phyloP scores from a whole-genome alignment of 768 basidiomycete genomes.

The Kwoniella newhampshirensis region DNA sequence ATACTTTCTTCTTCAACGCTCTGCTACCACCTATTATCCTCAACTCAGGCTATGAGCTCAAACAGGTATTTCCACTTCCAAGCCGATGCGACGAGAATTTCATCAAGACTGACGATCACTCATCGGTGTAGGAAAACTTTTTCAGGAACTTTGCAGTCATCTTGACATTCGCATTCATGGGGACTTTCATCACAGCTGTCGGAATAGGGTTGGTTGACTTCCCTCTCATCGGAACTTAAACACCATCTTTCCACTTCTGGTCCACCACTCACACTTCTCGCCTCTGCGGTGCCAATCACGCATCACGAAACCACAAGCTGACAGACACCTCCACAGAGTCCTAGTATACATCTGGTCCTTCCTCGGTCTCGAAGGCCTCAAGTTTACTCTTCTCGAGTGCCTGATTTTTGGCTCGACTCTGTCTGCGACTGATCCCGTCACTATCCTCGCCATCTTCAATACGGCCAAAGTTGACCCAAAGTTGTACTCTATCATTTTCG shows the following conservation, averaged over 20 bases:
- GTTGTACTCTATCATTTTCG: conserved; percentile 94
- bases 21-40: conserved; percentile 97
- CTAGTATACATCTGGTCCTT: conserved; percentile 93
- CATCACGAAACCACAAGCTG: too few relatives aligned
- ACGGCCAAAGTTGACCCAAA: conserved; percentile 99
- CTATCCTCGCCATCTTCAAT: conserved; percentile 96
- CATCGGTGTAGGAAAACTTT: conserved; percentile 93
- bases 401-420: conserved; percentile 94
- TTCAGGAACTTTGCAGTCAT: conserved; percentile 98
- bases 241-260: background rate
- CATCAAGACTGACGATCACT: background rate
- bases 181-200: conserved; percentile 93
- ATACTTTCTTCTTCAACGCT: conserved; percentile 96
- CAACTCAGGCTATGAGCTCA: conserved; percentile 95
- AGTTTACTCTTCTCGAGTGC: conserved; percentile 85
- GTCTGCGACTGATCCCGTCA: conserved; percentile 96
- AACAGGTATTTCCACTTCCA: conserved; percentile 66
- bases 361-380: conserved; percentile 83
- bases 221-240: background rate
- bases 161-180: conserved; percentile 76
- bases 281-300: too few relatives aligned
- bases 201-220: conserved; percentile 78
- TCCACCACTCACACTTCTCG: too few relatives aligned
- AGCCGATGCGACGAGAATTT: background rate
- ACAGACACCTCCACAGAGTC: conserved; percentile 60